Evolutionary conservation across 2,329 filamentous ascomycete species (phyloP).

Genomic region (Tolypocladium pustulatum): DNA sequence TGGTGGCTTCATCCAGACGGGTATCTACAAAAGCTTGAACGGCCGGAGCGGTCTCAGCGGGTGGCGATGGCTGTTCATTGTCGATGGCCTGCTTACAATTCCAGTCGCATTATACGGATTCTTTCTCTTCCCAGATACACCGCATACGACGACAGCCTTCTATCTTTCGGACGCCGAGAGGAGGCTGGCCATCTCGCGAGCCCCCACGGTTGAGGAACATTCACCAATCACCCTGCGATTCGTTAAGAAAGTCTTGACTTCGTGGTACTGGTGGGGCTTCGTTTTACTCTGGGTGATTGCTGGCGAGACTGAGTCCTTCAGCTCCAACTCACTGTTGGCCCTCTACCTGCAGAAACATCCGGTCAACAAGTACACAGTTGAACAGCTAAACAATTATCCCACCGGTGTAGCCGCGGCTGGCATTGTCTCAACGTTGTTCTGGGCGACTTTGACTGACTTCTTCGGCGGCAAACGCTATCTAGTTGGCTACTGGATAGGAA

Average conservation of each 20-base stretch:
- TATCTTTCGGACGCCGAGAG: slow-evolving; percentile 35
- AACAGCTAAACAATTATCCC: slow-evolving; percentile 46
- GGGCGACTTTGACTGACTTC: slow-evolving; percentile 58
- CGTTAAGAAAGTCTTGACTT: slow-evolving; percentile 42
- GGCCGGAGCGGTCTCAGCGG: slow-evolving; percentile 45
- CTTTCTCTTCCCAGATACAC: slow-evolving; percentile 29
- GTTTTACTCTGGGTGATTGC: slow-evolving; percentile 59
- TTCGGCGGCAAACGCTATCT: slow-evolving; percentile 52
- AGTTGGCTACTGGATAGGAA: slow-evolving; percentile 55
- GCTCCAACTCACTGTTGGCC: slow-evolving; percentile 46
- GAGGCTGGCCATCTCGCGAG: slow-evolving; percentile 29
- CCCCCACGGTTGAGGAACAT: slow-evolving; percentile 24
- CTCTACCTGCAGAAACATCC: slow-evolving; percentile 41
- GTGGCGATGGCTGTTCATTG: slow-evolving; percentile 63
- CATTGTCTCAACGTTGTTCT: slow-evolving; percentile 54
- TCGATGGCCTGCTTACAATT: slow-evolving; percentile 46
- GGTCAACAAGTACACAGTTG: slow-evolving; percentile 28
- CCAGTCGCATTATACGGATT: slow-evolving; percentile 23
- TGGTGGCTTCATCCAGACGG: slow-evolving; percentile 48
- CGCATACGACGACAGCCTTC: slow-evolving; percentile 32
- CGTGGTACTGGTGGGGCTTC: slow-evolving; percentile 58
- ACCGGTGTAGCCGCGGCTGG: slow-evolving; percentile 46
- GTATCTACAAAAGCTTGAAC: slow-evolving; percentile 39
- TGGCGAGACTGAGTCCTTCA: slow-evolving; percentile 62
- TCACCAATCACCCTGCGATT: slow-evolving; percentile 39